A percentile compares a stretch with the other conserved stretches of the same genome.
phyloP scores from a whole-genome alignment of 2,329 filamentous ascomycete genomes.

The Monosporascus sp. region DNA sequence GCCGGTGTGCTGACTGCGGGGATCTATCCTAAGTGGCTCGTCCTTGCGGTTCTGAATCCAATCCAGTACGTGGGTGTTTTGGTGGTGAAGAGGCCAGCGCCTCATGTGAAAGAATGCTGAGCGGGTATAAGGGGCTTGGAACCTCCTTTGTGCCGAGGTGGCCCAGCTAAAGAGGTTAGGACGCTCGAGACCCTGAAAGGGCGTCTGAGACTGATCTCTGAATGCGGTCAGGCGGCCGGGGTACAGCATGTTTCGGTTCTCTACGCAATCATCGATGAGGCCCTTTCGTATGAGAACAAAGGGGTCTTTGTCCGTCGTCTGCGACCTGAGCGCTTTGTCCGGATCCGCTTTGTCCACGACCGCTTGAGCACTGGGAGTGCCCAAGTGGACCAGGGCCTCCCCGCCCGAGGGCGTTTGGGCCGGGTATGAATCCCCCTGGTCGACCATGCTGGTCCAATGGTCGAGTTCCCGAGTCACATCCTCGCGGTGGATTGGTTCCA shows the following conservation, averaged over 20 bases:
- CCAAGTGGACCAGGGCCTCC: background rate
- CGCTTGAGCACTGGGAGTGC: slow-evolving; percentile 16
- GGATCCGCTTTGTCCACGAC: slow-evolving; percentile 31
- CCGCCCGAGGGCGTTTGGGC: background rate
- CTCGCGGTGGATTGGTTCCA: slow-evolving; percentile 13
- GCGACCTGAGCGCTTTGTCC: slow-evolving; percentile 7
- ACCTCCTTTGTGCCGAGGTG: slow-evolving; percentile 22
- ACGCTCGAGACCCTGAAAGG: slow-evolving; percentile 16
- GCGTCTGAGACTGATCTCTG: slow-evolving; percentile 14
- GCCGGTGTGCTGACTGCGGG: background rate
- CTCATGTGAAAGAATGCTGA: slow-evolving; percentile 39
- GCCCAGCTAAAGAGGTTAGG: slow-evolving; percentile 28
- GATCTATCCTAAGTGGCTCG: slow-evolving; percentile 16
- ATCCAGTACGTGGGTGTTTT: slow-evolving; percentile 25
- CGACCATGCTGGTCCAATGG: slow-evolving; percentile 10
- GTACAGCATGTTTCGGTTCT: slow-evolving; percentile 38
- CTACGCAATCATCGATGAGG: slow-evolving; percentile 39
- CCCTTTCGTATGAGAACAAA: slow-evolving; percentile 29
- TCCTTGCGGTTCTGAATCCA: slow-evolving; percentile 25
- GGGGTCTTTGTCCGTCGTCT: slow-evolving; percentile 11
- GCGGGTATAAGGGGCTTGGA: slow-evolving; percentile 24
- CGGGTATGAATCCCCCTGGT: background rate
- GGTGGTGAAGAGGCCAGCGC: slow-evolving; percentile 43
- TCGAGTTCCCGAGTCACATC: slow-evolving; percentile 10
- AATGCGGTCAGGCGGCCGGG: slow-evolving; percentile 27